Conservation (phyloP, 2,329 filamentous ascomycete species). For the Exophiala dermatitidis region DNA sequence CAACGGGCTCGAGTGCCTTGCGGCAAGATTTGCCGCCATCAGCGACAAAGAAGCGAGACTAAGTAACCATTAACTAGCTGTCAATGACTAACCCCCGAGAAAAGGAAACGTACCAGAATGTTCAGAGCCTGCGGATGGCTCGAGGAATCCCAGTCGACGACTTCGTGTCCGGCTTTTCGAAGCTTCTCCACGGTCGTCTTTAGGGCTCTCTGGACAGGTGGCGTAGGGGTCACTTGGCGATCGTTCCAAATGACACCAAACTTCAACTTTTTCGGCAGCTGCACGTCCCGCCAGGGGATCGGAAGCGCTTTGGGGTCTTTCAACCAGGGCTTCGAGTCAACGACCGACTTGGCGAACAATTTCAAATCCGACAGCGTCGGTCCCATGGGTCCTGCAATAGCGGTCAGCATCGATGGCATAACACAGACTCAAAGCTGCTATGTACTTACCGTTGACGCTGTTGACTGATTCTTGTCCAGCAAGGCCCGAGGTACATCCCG, state of each 20-base stretch:
- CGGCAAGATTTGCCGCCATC: slow-evolving; percentile 32
- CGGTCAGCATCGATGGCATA: slow-evolving; percentile 26
- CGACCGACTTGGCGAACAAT: slow-evolving; percentile 32
- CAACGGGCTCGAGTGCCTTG: slow-evolving; percentile 14
- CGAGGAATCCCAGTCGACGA: slow-evolving; percentile 33
- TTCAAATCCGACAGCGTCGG: slow-evolving; percentile 46
- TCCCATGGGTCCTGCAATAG: slow-evolving; percentile 51
- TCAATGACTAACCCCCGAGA: slow-evolving; percentile 54
- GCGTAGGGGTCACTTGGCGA: slow-evolving; percentile 8
- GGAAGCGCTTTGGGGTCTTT: slow-evolving; percentile 48
- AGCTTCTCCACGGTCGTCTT: slow-evolving; percentile 31
- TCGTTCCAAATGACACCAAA: slow-evolving; percentile 20
- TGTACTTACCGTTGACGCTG: slow-evolving; percentile 54
- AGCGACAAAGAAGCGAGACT: not conserved
- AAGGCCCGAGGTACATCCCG: slow-evolving; percentile 49
- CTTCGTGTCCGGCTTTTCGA: slow-evolving; percentile 45
- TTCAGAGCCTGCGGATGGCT: slow-evolving; percentile 41
- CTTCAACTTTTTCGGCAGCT: slow-evolving; percentile 32
- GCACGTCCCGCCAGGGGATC: slow-evolving; percentile 46
- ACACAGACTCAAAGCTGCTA: not conserved
- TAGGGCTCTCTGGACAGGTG: slow-evolving; percentile 17
- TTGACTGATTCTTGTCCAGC: slow-evolving; percentile 48
- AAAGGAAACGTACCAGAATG: slow-evolving; percentile 46
- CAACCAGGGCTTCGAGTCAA: slow-evolving; percentile 45
- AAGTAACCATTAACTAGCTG: slow-evolving; percentile 38